Evolutionary conservation across 1,284 basidiomycete species (phyloP).

Genomic region (Tremellales sp.): DNA sequence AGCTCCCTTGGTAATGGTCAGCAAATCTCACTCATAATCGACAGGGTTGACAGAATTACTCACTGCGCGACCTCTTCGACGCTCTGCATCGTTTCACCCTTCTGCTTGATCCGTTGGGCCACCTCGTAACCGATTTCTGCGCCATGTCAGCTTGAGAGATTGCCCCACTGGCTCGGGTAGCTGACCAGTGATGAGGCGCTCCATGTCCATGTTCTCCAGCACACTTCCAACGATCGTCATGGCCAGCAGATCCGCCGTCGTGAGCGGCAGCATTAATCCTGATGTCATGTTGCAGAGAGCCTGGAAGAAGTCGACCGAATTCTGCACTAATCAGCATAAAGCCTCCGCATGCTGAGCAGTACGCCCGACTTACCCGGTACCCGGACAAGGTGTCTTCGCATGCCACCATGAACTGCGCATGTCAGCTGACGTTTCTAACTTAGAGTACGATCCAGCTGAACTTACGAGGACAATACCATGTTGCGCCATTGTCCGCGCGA

Average conservation of each 20-base stretch:
- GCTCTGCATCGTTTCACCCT: slow-evolving; percentile 63
- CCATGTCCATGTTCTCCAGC: slow-evolving; percentile 97
- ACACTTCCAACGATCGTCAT: slow-evolving; percentile 95
- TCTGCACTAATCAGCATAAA: slow-evolving; percentile 54
- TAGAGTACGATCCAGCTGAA: slow-evolving; percentile 4
- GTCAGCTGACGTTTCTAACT: background rate
- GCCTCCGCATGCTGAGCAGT: slow-evolving; percentile 12
- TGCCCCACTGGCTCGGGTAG: background rate
- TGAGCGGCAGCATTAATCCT: slow-evolving; percentile 90
- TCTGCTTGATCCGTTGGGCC: slow-evolving; percentile 80
- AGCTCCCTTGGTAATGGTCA: slow-evolving; percentile 54
- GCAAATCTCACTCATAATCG: background rate
- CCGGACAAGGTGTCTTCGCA: slow-evolving; percentile 96
- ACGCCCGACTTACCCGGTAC: slow-evolving; percentile 76
- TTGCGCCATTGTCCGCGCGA: slow-evolving; percentile 84
- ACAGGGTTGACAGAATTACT: slow-evolving; percentile 11
- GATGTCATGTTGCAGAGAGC: slow-evolving; percentile 89
- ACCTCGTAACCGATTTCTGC: slow-evolving; percentile 86
- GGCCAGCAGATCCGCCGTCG: slow-evolving; percentile 91
- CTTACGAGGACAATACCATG: slow-evolving; percentile 82
- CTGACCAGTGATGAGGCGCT: slow-evolving; percentile 66
- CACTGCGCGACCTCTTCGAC: slow-evolving; percentile 88
- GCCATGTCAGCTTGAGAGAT: background rate
- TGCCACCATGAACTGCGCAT: slow-evolving; percentile 88
- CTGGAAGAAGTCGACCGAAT: slow-evolving; percentile 91